These are phyloP conservation scores for Auxenochlorella pyrenoidosa DNA, from an alignment of 139 green algal genomes.

Conservation along the genomic window DNA sequence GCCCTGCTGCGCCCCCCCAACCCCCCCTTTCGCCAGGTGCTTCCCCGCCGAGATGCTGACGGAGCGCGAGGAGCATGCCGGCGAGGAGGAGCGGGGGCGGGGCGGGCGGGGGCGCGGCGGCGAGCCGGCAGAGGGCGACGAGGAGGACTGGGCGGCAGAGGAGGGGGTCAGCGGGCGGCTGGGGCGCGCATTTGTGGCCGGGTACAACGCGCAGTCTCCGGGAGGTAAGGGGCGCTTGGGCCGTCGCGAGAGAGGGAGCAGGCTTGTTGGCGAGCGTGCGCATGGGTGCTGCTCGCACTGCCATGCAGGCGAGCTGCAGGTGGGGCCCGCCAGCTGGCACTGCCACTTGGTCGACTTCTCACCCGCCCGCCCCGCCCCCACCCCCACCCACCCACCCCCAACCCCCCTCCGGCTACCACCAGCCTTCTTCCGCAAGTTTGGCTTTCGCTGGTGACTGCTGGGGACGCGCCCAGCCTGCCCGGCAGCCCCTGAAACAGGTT, in stretches of 20 bases:
- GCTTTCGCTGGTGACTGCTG: not conserved
- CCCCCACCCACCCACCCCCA: no score
- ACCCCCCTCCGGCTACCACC: no score
- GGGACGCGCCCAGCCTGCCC: no score
- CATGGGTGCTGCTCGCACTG: no score
- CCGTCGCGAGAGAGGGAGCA: no score
- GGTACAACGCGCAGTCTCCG: constrained; percentile 3
- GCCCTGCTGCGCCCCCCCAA: not conserved
- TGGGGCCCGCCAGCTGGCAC: no score
- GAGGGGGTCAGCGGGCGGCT: constrained; percentile 37
- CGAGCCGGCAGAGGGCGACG: not conserved
- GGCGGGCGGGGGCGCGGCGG: not conserved
- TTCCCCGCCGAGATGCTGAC: constrained; percentile 7
- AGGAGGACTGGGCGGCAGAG: constrained; percentile 33
- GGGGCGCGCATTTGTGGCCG: constrained; percentile 44
- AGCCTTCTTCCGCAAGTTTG: not conserved
- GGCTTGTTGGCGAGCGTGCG: no score
- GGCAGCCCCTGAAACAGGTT: no score
- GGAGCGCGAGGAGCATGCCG: constrained; percentile 32
- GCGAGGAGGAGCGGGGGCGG: constrained; percentile 29
- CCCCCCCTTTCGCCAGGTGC: constrained; percentile 11
- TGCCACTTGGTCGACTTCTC: not conserved
- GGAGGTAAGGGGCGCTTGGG: not conserved
- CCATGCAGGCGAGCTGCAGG: no score
- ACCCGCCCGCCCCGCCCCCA: no score